Conservation (phyloP, 306 rosid species). For the Boehmeria nivea region DNA sequence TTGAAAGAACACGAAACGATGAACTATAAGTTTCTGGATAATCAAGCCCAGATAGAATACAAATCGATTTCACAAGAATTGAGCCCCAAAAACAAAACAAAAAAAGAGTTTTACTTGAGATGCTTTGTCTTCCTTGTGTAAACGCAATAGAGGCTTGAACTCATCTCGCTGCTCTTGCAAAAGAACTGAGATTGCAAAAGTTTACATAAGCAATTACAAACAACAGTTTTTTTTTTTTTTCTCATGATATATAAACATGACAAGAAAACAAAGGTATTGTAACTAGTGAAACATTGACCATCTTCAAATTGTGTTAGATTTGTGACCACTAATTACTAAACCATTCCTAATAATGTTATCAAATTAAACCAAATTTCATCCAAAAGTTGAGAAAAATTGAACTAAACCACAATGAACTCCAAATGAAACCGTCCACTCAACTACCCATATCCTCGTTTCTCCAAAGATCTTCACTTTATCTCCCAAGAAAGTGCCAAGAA, state of each 20-base stretch:
- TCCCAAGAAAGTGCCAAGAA: too few relatives aligned
- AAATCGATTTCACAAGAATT: too few relatives aligned
- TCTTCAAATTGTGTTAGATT: too few relatives aligned
- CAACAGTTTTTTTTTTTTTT: too few relatives aligned
- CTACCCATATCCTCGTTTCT: background rate
- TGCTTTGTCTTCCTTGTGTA: slow-evolving; percentile 49
- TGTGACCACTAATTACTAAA: too few relatives aligned
- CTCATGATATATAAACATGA: too few relatives aligned
- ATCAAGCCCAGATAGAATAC: slow-evolving; percentile 1
- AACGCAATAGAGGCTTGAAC: slow-evolving; percentile 42
- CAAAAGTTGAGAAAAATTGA: too few relatives aligned
- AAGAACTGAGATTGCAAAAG: slow-evolving; percentile 66
- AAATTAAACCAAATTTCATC: background rate
- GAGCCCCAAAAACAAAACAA: background rate
- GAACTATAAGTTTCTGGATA: slow-evolving; percentile 11
- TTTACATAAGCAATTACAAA: too few relatives aligned
- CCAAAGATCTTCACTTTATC: too few relatives aligned
- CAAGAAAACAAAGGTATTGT: too few relatives aligned
- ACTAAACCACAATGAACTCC: background rate
- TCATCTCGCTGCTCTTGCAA: slow-evolving; percentile 78
- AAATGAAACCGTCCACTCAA: background rate
- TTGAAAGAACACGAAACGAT: slow-evolving; percentile 16
- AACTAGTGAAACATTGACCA: too few relatives aligned
- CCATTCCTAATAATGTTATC: too few relatives aligned
- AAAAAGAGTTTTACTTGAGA: slow-evolving; percentile 47